Evolutionary conservation across 306 rosid genomes (phyloP), one percentile per base, ranked within the genome.

Genomic region (Quillaja saponaria): DNA sequence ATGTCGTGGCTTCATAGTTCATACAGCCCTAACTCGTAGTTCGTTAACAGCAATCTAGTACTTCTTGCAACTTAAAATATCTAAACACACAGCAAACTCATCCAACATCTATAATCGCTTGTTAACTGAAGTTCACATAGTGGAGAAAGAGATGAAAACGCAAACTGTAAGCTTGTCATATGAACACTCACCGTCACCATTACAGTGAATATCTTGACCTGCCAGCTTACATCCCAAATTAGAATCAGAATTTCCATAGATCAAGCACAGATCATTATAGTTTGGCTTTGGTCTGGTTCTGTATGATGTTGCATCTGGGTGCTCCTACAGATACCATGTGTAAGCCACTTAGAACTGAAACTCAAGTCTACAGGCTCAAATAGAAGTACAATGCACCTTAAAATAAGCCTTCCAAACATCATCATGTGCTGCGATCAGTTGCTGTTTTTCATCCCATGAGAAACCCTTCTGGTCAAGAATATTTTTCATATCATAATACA

Each of bases 331-430:
- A 47, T 47, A 37, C 67, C 56, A 15, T n/a, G 68, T 54, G 64
- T 61, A n/a, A 83, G 63, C 56, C 42, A 64, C 48, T 13, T 39
- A 39, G 2, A 48, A 55, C 18, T 57, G 44, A 71, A 42, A 62
- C 34, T 16, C 4, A 13, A 28, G 49, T 47, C 67, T 28, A 15
- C n/a, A n/a, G 51, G 20, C 70, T 15, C 35, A 62, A 60, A 76
- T 70, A 14, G 48, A 63, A 67, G 38, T 49, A 25, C n/a, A 46
- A 39, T 17, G 42, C 70, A 83, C 83, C 81, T 74, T 81, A 38
- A 84, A 57, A 57, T 84, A 74, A 39, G 81, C 75, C 64, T 76
- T 74, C 85, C 89, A 84, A 61, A 73, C 78, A 60, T 81, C 73
- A 65, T 71, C 77, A 33, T 16, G 58, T 12, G 79, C 80, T 45